Conservation (phyloP, 2,329 filamentous ascomycete species). For the Penicillium sp. region DNA sequence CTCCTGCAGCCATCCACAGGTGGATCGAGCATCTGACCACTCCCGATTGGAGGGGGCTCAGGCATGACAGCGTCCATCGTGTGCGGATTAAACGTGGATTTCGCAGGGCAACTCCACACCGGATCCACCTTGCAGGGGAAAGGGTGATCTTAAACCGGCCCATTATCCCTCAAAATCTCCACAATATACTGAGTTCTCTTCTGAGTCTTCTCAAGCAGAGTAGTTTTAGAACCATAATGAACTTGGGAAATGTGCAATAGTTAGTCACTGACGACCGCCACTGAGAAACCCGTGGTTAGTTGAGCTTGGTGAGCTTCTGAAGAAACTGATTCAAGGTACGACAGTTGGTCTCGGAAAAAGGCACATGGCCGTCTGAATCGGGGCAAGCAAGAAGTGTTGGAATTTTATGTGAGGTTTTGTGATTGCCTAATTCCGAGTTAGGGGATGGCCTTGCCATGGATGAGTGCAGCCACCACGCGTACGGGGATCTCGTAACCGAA, state of each 20-base stretch:
- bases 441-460: no score
- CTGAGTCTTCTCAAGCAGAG: no score
- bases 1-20: constrained; percentile 9
- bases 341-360: background rate
- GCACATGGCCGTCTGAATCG: background rate
- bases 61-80: background rate
- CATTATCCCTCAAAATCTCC: background rate
- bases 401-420: background rate
- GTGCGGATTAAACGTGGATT: background rate
- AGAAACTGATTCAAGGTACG: background rate
- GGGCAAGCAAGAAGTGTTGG: background rate
- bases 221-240: no score
- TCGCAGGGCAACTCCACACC: background rate
- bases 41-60: background rate
- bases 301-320: background rate
- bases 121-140: background rate
- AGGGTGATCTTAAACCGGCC: background rate
- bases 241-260: no score
- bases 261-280: no score
- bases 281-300: no score
- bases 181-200: no score
- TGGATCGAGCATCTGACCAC: background rate
- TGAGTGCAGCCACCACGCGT: background rate
- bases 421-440: no score
- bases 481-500: background rate